Conservation (phyloP, 345 rosid species). For the Bruguiera gymnorhiza region DNA sequence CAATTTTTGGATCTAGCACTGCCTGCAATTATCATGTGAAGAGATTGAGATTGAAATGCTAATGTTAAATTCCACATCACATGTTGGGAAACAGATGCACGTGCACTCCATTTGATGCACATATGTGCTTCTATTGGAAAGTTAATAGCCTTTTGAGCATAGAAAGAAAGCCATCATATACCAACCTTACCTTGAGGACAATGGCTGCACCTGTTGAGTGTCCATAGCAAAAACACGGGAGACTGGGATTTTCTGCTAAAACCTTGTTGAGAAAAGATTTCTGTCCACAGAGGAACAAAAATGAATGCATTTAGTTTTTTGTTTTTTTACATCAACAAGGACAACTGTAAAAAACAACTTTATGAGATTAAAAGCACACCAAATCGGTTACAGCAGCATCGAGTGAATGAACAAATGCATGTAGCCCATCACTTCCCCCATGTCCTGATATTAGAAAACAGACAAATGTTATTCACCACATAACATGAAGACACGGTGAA, state of each 20-base stretch:
- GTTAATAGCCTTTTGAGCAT: not conserved
- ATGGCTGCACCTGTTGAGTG: slow-evolving; percentile 37
- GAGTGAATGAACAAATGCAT: slow-evolving; percentile 27
- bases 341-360: not conserved
- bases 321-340: not conserved
- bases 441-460: slow-evolving; percentile 18
- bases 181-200: slow-evolving; percentile 26
- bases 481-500: not conserved
- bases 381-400: slow-evolving; percentile 31
- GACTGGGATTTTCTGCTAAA: slow-evolving; percentile 25
- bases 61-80: not conserved
- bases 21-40: slow-evolving; percentile 18
- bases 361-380: slow-evolving; percentile 9
- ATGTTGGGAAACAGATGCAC: not conserved
- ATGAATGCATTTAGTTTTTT: not conserved
- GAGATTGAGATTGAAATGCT: not conserved
- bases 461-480: not conserved
- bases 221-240: slow-evolving; percentile 34
- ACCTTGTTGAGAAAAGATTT: slow-evolving; percentile 28
- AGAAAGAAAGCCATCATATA: not conserved
- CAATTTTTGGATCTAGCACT: slow-evolving; percentile 27
- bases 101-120: not conserved
- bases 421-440: slow-evolving; percentile 36
- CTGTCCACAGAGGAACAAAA: slow-evolving; percentile 2
- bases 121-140: not conserved